These are phyloP conservation scores for Zoysia japonica DNA, from an alignment of 176 grass and related monocot species.

Conservation along the genomic window DNA sequence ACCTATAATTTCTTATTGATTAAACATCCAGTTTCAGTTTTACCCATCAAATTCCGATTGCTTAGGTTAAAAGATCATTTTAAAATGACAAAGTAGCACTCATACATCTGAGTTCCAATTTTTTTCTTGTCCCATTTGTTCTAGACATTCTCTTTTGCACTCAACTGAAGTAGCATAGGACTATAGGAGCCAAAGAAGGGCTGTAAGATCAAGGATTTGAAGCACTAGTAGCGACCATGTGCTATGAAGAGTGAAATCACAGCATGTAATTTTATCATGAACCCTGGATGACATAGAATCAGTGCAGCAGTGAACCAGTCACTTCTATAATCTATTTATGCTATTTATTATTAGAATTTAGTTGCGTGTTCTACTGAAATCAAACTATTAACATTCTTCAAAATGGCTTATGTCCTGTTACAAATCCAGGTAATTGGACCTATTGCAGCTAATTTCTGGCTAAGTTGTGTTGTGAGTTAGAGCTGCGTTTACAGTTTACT, in stretches of 20 bases:
- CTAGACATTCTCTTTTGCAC: background rate
- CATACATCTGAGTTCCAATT: background rate
- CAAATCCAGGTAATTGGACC: background rate
- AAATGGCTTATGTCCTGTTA: background rate
- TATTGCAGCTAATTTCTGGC: background rate
- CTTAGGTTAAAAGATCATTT: background rate
- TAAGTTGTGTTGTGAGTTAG: background rate
- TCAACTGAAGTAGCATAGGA: background rate
- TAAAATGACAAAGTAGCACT: constrained; percentile 2
- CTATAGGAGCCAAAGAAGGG: no score
- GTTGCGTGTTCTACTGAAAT: background rate
- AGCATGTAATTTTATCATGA: constrained; percentile 29
- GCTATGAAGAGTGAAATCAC: constrained; percentile 19
- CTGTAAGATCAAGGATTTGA: constrained; percentile 12
- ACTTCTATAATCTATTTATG: constrained; percentile 1
- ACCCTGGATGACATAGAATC: background rate
- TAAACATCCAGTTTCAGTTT: constrained; percentile 10
- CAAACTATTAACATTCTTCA: background rate
- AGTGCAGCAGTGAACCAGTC: background rate
- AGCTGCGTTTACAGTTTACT: background rate
- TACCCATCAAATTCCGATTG: background rate
- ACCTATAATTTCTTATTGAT: constrained; percentile 29
- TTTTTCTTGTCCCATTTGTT: background rate
- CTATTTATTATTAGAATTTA: background rate
- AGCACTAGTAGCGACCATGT: background rate